These are phyloP conservation scores for Brassica rapa DNA, from an alignment of 345 rosid species.

Conservation along the genomic window DNA sequence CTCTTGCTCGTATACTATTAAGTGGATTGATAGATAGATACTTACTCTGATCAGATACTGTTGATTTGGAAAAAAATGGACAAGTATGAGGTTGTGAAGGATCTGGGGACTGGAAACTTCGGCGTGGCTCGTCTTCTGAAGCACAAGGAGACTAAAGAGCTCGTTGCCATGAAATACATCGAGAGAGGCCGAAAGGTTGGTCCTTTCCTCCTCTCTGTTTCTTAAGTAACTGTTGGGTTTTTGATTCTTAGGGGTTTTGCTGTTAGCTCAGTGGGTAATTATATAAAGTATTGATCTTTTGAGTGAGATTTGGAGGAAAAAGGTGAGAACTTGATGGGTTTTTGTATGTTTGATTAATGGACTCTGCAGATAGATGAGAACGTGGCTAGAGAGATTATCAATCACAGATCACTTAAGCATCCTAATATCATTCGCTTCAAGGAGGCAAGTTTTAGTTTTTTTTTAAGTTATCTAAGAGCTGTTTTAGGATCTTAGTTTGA, in stretches of 20 bases:
- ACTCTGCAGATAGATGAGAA: slow-evolving; percentile 81
- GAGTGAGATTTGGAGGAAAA: neutral
- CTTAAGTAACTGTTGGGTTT: neutral
- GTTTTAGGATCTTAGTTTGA: slow-evolving; percentile 16
- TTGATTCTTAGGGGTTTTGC: neutral
- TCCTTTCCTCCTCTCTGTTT: slow-evolving; percentile 24
- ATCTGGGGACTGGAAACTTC: slow-evolving; percentile 87
- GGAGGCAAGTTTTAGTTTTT: slow-evolving; percentile 52
- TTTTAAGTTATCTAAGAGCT: neutral
- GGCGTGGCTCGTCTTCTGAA: slow-evolving; percentile 83
- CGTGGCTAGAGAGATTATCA: slow-evolving; percentile 88
- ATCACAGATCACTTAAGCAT: slow-evolving; percentile 87
- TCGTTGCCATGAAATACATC: slow-evolving; percentile 93
- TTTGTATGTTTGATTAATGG: slow-evolving; percentile 7
- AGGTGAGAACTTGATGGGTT: slow-evolving; percentile 14
- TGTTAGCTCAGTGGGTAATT: neutral
- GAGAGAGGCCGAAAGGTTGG: slow-evolving; percentile 78
- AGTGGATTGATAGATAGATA: neutral
- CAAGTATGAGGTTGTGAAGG: slow-evolving; percentile 74
- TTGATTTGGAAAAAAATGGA: slow-evolving; percentile 48
- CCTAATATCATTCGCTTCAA: slow-evolving; percentile 89
- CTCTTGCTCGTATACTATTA: slow-evolving; percentile 15
- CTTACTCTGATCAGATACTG: neutral
- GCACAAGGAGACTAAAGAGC: slow-evolving; percentile 78
- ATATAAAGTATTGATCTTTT: neutral